These are phyloP conservation scores for Nidularia sp. DNA, from an alignment of 768 basidiomycete genomes.

Conservation along the genomic window DNA sequence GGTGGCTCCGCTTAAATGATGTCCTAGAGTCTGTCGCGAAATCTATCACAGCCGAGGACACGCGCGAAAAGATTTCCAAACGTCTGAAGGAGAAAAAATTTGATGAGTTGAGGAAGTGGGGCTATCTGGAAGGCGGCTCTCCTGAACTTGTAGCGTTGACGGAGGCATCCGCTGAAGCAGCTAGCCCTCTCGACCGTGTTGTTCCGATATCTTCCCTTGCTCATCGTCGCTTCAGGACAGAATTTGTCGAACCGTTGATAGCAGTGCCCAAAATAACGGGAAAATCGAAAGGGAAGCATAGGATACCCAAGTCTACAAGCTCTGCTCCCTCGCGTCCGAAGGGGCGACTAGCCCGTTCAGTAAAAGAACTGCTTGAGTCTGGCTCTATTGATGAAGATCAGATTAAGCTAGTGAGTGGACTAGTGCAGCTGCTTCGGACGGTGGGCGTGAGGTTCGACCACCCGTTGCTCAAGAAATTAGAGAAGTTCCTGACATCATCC, in stretches of 20 bases:
- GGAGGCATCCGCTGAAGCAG: conserved; percentile 72
- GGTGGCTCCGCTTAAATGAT: conserved; percentile 70
- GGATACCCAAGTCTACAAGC: conserved; percentile 36
- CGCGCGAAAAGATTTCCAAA: conserved; percentile 57
- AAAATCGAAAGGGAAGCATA: conserved; percentile 45
- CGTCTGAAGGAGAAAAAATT: conserved; percentile 54
- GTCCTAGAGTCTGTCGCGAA: conserved; percentile 58
- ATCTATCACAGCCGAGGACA: conserved; percentile 42
- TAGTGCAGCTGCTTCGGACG: conserved; percentile 45
- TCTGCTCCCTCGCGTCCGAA: conserved; percentile 48
- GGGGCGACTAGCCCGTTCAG: conserved; percentile 65
- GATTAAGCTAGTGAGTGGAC: conserved; percentile 40
- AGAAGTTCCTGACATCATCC: too few species aligned
- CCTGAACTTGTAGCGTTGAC: conserved; percentile 46
- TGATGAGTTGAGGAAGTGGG: conserved; percentile 72
- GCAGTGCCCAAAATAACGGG: conserved; percentile 64
- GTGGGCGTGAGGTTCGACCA: conserved; percentile 61
- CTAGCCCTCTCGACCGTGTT: conserved; percentile 62
- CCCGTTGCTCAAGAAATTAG: conserved; percentile 14
- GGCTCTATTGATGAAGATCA: conserved; percentile 43
- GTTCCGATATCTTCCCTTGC: conserved; percentile 63
- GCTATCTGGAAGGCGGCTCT: conserved; percentile 50
- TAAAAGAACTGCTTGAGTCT: conserved; percentile 60
- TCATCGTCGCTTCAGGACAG: conserved; percentile 66
- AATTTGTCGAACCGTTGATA: conserved; percentile 67